These are phyloP conservation scores for Endocalyx cinctus DNA, from an alignment of 2,329 filamentous ascomycete species.

Conservation along the genomic window DNA sequence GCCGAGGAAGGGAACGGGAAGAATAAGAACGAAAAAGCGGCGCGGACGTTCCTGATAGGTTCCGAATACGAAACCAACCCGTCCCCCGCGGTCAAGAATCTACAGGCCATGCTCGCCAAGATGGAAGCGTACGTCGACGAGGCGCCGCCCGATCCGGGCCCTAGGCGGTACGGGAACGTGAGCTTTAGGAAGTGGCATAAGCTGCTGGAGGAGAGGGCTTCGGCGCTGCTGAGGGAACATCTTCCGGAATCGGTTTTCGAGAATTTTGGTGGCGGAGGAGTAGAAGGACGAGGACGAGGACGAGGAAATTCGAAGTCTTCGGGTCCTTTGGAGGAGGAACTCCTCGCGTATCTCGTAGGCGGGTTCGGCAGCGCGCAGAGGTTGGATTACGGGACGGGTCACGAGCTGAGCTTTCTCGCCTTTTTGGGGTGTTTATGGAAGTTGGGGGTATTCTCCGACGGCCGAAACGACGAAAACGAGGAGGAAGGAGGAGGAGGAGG, in stretches of 20 bases:
- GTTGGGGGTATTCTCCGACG: conserved; percentile 69
- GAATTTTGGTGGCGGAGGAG: conserved; percentile 8
- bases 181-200: conserved; percentile 83
- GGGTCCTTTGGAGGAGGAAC: conserved; percentile 58
- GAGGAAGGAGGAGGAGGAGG: no score
- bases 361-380: conserved; percentile 84
- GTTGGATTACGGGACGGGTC: conserved; percentile 92
- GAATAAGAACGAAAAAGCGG: conserved; percentile 39
- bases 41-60: conserved; percentile 44
- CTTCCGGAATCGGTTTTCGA: conserved; percentile 39
- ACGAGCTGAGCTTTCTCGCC: conserved; percentile 90
- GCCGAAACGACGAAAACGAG: no score
- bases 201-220: conserved; percentile 57
- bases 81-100: conserved; percentile 52
- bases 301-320: no score
- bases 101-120: conserved; percentile 62
- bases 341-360: conserved; percentile 75
- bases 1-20: conserved; percentile 30
- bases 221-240: conserved; percentile 51
- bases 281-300: conserved; percentile 19
- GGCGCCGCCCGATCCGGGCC: conserved; percentile 78
- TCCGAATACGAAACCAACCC: conserved; percentile 38
- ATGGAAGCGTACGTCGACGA: conserved; percentile 67
- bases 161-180: conserved; percentile 85
- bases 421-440: conserved; percentile 92